These are phyloP conservation scores for Parasarocladium wereldwijsianum DNA, from an alignment of 2,329 filamentous ascomycete species.

Conservation along the genomic window DNA sequence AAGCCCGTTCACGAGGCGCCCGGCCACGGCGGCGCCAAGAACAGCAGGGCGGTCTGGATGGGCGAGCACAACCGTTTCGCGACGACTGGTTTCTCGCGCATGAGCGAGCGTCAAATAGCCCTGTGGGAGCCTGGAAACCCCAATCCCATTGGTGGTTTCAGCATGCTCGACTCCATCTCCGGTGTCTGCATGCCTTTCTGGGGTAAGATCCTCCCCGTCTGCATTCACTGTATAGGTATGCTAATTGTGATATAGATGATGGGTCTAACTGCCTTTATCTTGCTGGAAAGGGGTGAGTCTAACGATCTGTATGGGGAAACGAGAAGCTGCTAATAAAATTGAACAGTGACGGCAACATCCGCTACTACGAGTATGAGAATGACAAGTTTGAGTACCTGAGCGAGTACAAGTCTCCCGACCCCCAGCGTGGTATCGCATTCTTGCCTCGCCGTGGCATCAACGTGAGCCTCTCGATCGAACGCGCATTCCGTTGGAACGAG, in stretches of 20 bases:
- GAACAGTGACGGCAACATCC: conserved; percentile 96
- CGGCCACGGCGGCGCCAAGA: conserved; percentile 90
- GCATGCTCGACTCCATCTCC: conserved; percentile 83
- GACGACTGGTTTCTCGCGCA: conserved; percentile 92
- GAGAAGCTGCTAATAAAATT: not conserved
- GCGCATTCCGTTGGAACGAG: not conserved
- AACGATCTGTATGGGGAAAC: not conserved
- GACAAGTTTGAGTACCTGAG: conserved; percentile 97
- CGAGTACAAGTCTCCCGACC: conserved; percentile 93
- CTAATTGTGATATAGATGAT: conserved; percentile 44
- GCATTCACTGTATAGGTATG: not conserved
- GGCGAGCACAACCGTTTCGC: conserved; percentile 92
- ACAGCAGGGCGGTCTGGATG: conserved; percentile 93
- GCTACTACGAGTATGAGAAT: conserved; percentile 96
- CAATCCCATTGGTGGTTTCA: conserved; percentile 82
- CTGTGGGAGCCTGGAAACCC: conserved; percentile 84
- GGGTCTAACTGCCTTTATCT: conserved; percentile 90
- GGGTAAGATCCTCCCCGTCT: conserved; percentile 34
- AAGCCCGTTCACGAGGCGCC: conserved; percentile 68
- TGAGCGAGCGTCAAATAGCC: conserved; percentile 94
- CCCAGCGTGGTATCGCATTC: conserved; percentile 88
- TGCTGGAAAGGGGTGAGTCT: conserved; percentile 84
- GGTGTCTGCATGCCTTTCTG: conserved; percentile 99
- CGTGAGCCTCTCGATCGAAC: conserved; percentile 28
- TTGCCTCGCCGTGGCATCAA: conserved; percentile 91